A percentile compares a stretch with the other conserved stretches of the same genome.
Conservation (phyloP, 2,329 filamentous ascomycete genomes). For the Trichoderma guizhouense region DNA sequence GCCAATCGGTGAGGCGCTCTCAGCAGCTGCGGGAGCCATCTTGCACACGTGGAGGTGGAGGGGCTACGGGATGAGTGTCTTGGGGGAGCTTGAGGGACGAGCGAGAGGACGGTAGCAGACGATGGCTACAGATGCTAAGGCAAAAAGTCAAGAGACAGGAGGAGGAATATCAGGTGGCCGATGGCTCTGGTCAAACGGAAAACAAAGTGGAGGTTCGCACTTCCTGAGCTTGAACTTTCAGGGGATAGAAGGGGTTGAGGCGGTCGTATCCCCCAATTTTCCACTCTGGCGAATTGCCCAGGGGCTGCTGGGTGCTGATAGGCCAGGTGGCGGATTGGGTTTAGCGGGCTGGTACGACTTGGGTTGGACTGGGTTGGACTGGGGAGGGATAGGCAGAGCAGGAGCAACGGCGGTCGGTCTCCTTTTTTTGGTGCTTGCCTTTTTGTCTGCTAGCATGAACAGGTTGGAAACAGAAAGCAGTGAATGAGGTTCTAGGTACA, state of each 20-base stretch:
- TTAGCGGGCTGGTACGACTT: constrained; percentile 30
- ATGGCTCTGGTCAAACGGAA: constrained; percentile 12
- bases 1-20: constrained; percentile 66
- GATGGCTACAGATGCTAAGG: constrained; percentile 3
- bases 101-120: constrained; percentile 8
- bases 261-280: constrained; percentile 27
- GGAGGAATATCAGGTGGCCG: constrained; percentile 11
- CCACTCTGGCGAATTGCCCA: constrained; percentile 30
- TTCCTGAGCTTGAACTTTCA: constrained; percentile 19
- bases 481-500: background rate
- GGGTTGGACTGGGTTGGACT: background rate
- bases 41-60: constrained; percentile 26
- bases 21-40: constrained; percentile 57
- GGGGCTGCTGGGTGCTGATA: constrained; percentile 15
- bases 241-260: constrained; percentile 19
- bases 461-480: background rate
- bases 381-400: constrained; percentile 22
- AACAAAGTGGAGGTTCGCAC: constrained; percentile 19
- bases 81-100: constrained; percentile 2
- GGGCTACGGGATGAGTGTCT: constrained; percentile 15
- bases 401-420: constrained; percentile 7
- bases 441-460: constrained; percentile 11
- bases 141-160: constrained; percentile 9
- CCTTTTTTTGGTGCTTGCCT: background rate
- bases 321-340: constrained; percentile 15